phyloP scores from a whole-genome alignment of 2,329 filamentous ascomycete species.

The Cladophialophora psammophila region DNA sequence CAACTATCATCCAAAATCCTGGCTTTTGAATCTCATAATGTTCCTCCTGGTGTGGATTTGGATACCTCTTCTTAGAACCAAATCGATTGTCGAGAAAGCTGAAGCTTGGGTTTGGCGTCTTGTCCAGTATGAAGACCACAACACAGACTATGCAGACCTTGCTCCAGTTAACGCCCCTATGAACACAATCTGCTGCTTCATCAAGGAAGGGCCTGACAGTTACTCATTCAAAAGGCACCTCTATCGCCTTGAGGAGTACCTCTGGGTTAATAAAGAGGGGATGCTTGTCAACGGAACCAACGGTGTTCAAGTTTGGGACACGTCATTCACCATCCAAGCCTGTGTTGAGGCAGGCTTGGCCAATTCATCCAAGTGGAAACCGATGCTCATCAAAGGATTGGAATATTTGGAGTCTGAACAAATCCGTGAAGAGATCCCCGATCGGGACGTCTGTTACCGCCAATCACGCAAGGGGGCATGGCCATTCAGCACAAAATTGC shows the following conservation, averaged over 20 bases:
- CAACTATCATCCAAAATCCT: slow-evolving; percentile 92
- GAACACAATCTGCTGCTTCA: slow-evolving; percentile 87
- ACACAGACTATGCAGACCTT: slow-evolving; percentile 84
- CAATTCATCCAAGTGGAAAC: slow-evolving; percentile 76
- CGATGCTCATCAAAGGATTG: slow-evolving; percentile 83
- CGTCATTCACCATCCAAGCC: slow-evolving; percentile 85
- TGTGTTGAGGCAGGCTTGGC: slow-evolving; percentile 80
- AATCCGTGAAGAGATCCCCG: slow-evolving; percentile 79
- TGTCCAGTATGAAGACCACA: slow-evolving; percentile 89
- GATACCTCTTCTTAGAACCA: slow-evolving; percentile 76
- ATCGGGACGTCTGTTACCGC: slow-evolving; percentile 83
- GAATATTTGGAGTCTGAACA: slow-evolving; percentile 90
- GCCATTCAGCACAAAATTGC: slow-evolving; percentile 91
- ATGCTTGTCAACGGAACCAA: slow-evolving; percentile 97
- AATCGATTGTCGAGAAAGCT: slow-evolving; percentile 71
- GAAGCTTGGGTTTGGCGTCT: slow-evolving; percentile 84
- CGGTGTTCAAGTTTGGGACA: slow-evolving; percentile 98
- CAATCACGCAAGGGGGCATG: slow-evolving; percentile 92
- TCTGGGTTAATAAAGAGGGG: slow-evolving; percentile 92
- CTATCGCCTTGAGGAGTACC: slow-evolving; percentile 81
- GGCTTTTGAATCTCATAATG: slow-evolving; percentile 79
- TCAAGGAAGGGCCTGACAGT: slow-evolving; percentile 79
- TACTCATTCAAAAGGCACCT: slow-evolving; percentile 76
- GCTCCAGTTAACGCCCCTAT: slow-evolving; percentile 90
- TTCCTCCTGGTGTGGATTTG: slow-evolving; percentile 81